Evolutionary conservation across 352 stramenopile genomes (phyloP).

Genomic region (Pythium guiyangense): DNA sequence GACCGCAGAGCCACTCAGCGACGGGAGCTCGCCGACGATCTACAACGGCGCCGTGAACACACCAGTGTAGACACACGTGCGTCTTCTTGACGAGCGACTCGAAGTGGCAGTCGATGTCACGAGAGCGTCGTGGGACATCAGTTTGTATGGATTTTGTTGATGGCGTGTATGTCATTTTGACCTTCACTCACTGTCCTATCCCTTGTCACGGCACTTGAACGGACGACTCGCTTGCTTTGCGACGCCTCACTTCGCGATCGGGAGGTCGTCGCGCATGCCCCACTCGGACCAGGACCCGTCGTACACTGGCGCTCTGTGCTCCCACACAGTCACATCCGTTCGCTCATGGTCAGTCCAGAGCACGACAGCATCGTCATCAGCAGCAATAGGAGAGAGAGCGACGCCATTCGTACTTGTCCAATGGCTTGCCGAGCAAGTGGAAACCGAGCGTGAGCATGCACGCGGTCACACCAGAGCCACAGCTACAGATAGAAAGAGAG

Average conservation of each 20-base stretch:
- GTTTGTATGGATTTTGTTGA: no score
- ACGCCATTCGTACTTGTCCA: conserved; percentile 48
- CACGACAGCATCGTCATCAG: no score
- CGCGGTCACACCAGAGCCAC: conserved; percentile 69
- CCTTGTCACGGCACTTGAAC: no score
- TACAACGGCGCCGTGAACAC: conserved; percentile 15
- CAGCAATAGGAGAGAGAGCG: no score
- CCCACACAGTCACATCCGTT: background rate
- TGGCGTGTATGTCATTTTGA: no score
- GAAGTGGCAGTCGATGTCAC: no score
- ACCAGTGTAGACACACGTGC: conserved; percentile 4
- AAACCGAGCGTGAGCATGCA: conserved; percentile 60
- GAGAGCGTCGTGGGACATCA: no score
- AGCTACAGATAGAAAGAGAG: conserved; percentile 28
- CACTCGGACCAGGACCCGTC: conserved; percentile 90
- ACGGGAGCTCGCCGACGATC: conserved; percentile 8
- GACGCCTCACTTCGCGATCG: conserved; percentile 34
- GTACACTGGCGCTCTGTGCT: conserved; percentile 68
- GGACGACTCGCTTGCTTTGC: no score
- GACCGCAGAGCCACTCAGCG: background rate
- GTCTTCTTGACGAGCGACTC: background rate
- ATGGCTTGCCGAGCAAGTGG: conserved; percentile 54
- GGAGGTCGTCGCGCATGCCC: conserved; percentile 57
- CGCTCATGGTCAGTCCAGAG: background rate
- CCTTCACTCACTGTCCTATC: no score